A percentile compares a stretch with the other conserved stretches of the same genome.
Conservation (phyloP, 2,329 filamentous ascomycete species). For the Fusarium proliferatum region DNA sequence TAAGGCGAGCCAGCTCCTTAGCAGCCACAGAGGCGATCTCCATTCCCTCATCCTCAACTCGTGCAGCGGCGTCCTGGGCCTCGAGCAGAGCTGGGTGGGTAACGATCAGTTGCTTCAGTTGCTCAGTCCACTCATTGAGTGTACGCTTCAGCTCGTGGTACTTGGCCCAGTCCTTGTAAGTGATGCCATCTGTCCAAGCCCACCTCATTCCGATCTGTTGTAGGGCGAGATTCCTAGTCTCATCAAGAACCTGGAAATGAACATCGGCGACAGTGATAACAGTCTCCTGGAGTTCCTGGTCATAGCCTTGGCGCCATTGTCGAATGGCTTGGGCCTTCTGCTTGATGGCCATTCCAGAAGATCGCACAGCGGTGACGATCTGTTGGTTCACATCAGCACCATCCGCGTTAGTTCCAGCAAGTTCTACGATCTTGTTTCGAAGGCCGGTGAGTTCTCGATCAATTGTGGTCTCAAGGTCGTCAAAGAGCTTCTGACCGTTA, state of each 20-base stretch:
- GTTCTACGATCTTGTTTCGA: conserved; percentile 72
- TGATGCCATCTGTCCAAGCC: conserved; percentile 95
- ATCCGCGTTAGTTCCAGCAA: conserved; percentile 66
- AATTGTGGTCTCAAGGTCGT: conserved; percentile 75
- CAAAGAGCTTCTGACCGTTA: conserved; percentile 74
- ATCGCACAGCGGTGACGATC: conserved; percentile 65
- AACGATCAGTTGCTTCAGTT: conserved; percentile 81
- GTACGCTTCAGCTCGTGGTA: conserved; percentile 89
- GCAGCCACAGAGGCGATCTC: conserved; percentile 80
- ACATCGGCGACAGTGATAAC: conserved; percentile 80
- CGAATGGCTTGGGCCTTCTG: conserved; percentile 80
- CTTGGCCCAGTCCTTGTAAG: conserved; percentile 96
- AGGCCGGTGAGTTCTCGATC: conserved; percentile 72
- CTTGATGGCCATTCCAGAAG: conserved; percentile 78
- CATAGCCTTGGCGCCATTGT: conserved; percentile 79
- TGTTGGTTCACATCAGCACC: conserved; percentile 58
- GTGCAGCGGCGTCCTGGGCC: conserved; percentile 74
- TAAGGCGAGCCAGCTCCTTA: conserved; percentile 81
- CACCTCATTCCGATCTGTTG: conserved; percentile 94
- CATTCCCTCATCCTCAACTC: conserved; percentile 85
- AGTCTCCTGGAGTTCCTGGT: conserved; percentile 73
- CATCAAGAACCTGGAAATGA: conserved; percentile 84
- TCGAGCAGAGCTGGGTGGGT: conserved; percentile 76
- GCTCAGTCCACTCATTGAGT: conserved; percentile 85
- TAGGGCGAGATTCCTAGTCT: conserved; percentile 83